These are phyloP conservation scores for Fraxinus greggii DNA, from an alignment of 305 asterid species.

Conservation along the genomic window DNA sequence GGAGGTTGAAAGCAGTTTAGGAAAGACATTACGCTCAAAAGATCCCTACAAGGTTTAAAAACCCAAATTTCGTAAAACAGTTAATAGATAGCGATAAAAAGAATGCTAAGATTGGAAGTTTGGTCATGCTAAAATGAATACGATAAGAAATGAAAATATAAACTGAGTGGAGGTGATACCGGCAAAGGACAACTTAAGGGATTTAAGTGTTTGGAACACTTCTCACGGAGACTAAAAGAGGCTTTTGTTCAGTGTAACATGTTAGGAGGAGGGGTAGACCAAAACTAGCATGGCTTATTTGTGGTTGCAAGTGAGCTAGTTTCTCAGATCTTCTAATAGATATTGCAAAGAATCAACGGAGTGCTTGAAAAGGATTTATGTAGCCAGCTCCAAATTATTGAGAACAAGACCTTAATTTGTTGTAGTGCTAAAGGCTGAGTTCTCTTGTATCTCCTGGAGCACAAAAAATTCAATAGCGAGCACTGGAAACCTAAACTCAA, in stretches of 20 bases:
- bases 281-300: neutral
- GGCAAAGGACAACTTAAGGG: neutral
- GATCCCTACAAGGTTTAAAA: neutral
- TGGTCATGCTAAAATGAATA: neutral
- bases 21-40: neutral
- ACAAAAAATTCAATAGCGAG: neutral
- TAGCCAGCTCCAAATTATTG: neutral
- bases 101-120: neutral
- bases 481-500: neutral
- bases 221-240: neutral
- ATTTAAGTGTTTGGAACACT: neutral
- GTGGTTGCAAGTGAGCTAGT: neutral
- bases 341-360: neutral
- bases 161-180: neutral
- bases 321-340: neutral
- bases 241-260: neutral
- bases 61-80: neutral
- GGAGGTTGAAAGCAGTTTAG: neutral
- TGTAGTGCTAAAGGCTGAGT: neutral
- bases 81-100: neutral
- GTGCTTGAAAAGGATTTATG: neutral
- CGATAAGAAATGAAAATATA: neutral
- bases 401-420: neutral
- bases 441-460: neutral
- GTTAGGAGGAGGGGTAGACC: neutral